Conservation (phyloP, 1,139 yeast genomes). For the Nadsonia commutata region DNA sequence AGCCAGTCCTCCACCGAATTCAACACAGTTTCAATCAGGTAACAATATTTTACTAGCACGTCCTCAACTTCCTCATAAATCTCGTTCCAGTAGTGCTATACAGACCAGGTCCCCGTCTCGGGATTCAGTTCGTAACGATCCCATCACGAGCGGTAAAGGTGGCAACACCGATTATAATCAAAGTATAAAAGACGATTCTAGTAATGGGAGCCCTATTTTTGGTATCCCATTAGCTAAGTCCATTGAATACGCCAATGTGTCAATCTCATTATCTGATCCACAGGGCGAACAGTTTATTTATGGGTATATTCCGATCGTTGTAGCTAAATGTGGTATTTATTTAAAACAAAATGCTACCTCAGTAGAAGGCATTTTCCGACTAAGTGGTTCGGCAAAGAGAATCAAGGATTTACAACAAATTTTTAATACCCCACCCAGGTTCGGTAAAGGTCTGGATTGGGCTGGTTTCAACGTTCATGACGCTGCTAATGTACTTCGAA, state of each 20-base stretch:
- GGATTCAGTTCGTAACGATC: constrained; percentile 1
- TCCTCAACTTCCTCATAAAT: constrained; percentile 19
- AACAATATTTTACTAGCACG: constrained; percentile 8
- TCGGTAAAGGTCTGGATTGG: constrained; percentile 81
- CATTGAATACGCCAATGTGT: constrained; percentile 58
- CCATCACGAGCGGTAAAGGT: constrained; percentile 2
- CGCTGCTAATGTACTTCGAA: constrained; percentile 78
- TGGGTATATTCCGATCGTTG: constrained; percentile 77
- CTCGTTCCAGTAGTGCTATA: constrained; percentile 17
- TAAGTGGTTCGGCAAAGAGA: constrained; percentile 83
- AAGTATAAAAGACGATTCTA: constrained; percentile 5
- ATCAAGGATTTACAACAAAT: constrained; percentile 72
- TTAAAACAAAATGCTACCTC: constrained; percentile 49
- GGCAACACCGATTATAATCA: constrained; percentile 2
- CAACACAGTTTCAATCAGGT: background rate
- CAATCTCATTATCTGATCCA: constrained; percentile 43
- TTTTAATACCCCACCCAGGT: constrained; percentile 78
- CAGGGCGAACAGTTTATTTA: constrained; percentile 45
- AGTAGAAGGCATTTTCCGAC: constrained; percentile 85
- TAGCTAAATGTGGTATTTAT: constrained; percentile 86
- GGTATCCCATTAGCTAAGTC: constrained; percentile 73
- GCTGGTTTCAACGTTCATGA: constrained; percentile 95
- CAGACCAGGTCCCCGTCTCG: constrained; percentile 4
- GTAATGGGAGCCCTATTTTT: constrained; percentile 39
- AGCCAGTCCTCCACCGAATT: background rate